These are phyloP conservation scores for baker's yeast (Saccharomyces cerevisiae) DNA, from an alignment of 805 yeast species.

Conservation along the genomic window DNA sequence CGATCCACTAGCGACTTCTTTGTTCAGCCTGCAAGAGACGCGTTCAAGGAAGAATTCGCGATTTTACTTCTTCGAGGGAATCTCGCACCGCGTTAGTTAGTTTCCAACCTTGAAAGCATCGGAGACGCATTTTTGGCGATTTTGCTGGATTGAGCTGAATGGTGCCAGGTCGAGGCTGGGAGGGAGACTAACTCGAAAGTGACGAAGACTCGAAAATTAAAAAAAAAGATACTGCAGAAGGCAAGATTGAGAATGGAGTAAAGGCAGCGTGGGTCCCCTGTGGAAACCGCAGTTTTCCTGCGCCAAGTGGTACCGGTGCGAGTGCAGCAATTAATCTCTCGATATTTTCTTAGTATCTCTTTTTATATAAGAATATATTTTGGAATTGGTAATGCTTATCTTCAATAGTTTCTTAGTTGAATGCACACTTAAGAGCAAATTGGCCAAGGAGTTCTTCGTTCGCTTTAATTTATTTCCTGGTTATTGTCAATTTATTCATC, in stretches of 20 bases:
- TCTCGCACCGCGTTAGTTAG: background rate
- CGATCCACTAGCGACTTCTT: background rate
- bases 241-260: background rate
- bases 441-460: background rate
- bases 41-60: background rate
- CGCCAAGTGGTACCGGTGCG: background rate
- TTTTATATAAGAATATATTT: background rate
- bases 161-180: background rate
- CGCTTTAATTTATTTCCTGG: background rate
- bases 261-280: background rate
- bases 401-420: background rate
- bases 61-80: background rate
- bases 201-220: background rate
- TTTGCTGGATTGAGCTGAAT: background rate
- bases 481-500: background rate
- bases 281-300: background rate
- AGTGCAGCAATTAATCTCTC: background rate
- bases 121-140: background rate
- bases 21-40: background rate
- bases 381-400: background rate
- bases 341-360: background rate
- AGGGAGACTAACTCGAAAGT: background rate
- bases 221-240: background rate
- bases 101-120: background rate
- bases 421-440: background rate